Evolutionary conservation across 2,329 filamentous ascomycete species (phyloP).

Genomic region (Fusarium sp.): DNA sequence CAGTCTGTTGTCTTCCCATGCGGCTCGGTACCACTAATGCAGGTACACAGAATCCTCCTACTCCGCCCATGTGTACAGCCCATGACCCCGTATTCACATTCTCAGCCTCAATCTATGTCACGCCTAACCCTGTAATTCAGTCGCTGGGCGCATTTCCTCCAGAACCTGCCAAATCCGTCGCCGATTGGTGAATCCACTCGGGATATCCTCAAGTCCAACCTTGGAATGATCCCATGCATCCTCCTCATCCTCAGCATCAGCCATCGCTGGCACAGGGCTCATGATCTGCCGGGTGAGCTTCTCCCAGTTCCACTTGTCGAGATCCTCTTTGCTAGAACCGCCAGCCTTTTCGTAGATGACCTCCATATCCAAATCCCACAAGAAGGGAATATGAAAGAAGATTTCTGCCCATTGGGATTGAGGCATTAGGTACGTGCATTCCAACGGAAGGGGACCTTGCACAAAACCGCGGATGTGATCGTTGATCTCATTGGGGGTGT

Average conservation of each 20-base stretch:
- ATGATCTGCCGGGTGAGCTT: conserved; percentile 1
- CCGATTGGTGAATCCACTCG: background rate
- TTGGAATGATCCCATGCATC: background rate
- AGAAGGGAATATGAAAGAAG: background rate
- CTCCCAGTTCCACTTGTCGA: conserved; percentile 8
- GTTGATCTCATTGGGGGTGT: background rate
- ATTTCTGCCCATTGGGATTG: background rate
- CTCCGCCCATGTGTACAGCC: too few relatives aligned
- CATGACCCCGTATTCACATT: background rate
- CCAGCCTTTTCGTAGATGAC: background rate
- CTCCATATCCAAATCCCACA: conserved; percentile 1
- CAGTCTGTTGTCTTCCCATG: too few relatives aligned
- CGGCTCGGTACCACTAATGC: too few relatives aligned
- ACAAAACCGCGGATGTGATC: background rate
- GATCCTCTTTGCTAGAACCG: background rate
- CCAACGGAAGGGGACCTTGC: background rate
- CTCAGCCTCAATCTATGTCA: background rate
- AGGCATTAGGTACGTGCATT: background rate
- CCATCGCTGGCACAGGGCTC: background rate
- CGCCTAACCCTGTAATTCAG: background rate
- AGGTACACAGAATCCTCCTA: accelerated
- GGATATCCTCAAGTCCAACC: background rate
- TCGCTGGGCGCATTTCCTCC: background rate
- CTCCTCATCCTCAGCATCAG: background rate
- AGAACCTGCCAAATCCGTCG: conserved; percentile 14